A percentile compares a stretch with the other conserved stretches of the same genome.
Evolutionary conservation across 2,329 filamentous ascomycete species (phyloP).

Genomic region (Colletotrichum limetticola): DNA sequence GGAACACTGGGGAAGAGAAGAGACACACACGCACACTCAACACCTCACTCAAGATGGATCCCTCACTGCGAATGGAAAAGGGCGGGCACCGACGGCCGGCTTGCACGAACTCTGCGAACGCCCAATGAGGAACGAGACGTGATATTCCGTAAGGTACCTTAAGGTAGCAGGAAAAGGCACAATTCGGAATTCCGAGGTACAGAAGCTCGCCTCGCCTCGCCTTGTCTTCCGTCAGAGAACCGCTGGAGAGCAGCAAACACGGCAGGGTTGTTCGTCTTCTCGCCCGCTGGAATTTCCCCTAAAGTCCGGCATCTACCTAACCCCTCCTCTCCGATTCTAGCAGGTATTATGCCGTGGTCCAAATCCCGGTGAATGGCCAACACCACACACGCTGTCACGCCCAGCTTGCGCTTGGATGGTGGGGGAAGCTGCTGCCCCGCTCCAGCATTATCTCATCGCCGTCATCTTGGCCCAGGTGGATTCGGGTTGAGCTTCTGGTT

Average conservation of each 20-base stretch:
- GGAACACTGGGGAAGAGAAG: neutral
- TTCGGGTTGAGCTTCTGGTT: conserved; percentile 17
- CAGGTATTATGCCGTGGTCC: neutral
- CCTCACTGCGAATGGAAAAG: neutral
- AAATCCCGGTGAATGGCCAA: neutral
- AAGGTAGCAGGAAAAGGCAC: neutral
- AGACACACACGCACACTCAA: neutral
- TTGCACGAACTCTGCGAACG: conserved; percentile 26
- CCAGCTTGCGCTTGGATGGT: conserved; percentile 19
- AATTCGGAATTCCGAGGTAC: conserved; percentile 32
- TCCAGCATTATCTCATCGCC: conserved; percentile 21
- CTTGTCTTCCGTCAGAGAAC: neutral
- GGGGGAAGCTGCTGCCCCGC: conserved; percentile 28
- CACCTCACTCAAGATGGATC: neutral
- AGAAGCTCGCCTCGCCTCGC: conserved; percentile 28
- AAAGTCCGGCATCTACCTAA: neutral
- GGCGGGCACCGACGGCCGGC: conserved; percentile 10
- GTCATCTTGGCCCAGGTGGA: conserved; percentile 23
- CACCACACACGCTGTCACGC: neutral
- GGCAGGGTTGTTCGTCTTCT: neutral
- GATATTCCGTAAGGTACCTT: neutral
- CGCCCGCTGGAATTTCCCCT: neutral
- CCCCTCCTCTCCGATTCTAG: neutral
- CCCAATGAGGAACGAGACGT: conserved; percentile 10
- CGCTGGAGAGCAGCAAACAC: neutral